Base-by-base conservation (phyloP, 1,284 basidiomycete species). In the Cystobasidium sp. region DNA sequence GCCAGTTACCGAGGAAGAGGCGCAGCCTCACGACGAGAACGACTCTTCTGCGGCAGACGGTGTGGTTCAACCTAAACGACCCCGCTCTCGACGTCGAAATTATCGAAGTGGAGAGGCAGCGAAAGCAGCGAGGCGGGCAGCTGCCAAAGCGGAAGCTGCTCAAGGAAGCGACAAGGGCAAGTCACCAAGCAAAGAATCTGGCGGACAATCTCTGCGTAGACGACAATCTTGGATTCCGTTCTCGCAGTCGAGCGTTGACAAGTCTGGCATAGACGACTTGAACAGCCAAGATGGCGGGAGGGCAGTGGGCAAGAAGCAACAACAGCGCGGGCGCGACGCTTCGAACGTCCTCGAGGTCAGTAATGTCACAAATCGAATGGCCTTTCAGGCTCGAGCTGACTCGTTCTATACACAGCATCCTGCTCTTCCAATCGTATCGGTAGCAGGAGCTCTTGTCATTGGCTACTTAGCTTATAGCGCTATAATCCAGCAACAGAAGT, bases 381-480 rank as follows among this genome's bases (percentile, higher is more conserved):
- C 43, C 37, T 55, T 41, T 62, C 43, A 10, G 68, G 24, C 14
- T 18, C 16, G 53, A 12, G 49, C n/a, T 73, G 52, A 16, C 61
- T 59, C 31, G 49, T 22, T 16, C 46, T 63, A 39, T 24, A 55
- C 31, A 10, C 22, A 41, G 61, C 18, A 58, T 16, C 55, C 76
- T 8, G 74, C 75, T 20, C n/a, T 80, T 10, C 75, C 73, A n/a
- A 64, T 78, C 69, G 79, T 77, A 58, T 77, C 79, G 37, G 80
- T 78, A 3, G 80, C 77, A n/a, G 79, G 76, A 3, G 78, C 81
- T 44, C 79, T 80, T 31, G 74, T 82, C 14, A 72, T 81, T 55
- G 81, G 79, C n/a, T 79, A 81, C 39, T 79, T 79, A 14, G 80
- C 79, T 44, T 81, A 79, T 52, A 79, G 79, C 41, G 78, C 80